phyloP scores from a whole-genome alignment of 1,284 basidiomycete species.

The Ustilago nuda region DNA sequence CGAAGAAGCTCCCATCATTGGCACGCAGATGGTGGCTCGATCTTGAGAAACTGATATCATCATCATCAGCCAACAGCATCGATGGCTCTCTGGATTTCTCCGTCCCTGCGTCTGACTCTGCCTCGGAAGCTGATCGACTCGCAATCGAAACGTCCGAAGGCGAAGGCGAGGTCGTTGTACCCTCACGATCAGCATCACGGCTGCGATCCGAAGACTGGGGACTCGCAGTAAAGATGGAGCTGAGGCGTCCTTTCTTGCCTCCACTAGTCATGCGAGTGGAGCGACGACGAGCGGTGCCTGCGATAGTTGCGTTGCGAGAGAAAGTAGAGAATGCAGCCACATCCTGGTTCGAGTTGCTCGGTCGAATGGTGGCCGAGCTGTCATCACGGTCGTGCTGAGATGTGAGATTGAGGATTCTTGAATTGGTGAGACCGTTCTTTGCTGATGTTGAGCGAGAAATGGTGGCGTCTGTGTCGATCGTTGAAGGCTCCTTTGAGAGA shows the following conservation, averaged over 20 bases:
- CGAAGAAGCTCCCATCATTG: conserved; percentile 56
- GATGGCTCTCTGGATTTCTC: conserved; percentile 51
- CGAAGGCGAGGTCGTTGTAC: conserved; percentile 14
- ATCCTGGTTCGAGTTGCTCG: conserved; percentile 16
- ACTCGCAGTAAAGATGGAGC: conserved; percentile 45
- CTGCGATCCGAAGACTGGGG: conserved; percentile 20
- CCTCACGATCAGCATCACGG: background rate
- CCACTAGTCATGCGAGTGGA: conserved; percentile 20
- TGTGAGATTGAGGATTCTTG: background rate
- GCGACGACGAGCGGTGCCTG: conserved; percentile 17
- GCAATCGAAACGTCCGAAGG: conserved; percentile 24
- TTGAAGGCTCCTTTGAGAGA: conserved; percentile 2
- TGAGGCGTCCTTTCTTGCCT: conserved; percentile 24
- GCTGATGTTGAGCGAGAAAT: conserved; percentile 28
- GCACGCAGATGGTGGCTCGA: conserved; percentile 40
- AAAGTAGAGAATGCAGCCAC: background rate
- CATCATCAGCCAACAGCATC: conserved; percentile 40
- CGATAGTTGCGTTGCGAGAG: background rate
- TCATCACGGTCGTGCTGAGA: conserved; percentile 40
- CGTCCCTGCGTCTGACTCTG: conserved; percentile 14
- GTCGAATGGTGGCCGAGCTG: conserved; percentile 47
- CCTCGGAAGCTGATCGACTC: conserved; percentile 16
- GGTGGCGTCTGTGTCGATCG: conserved; percentile 22
- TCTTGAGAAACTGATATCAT: conserved; percentile 26
- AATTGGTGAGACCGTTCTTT: conserved; percentile 17